These are phyloP conservation scores for Diutina mesorugosa DNA, from an alignment of 1,139 yeast species.

Conservation along the genomic window DNA sequence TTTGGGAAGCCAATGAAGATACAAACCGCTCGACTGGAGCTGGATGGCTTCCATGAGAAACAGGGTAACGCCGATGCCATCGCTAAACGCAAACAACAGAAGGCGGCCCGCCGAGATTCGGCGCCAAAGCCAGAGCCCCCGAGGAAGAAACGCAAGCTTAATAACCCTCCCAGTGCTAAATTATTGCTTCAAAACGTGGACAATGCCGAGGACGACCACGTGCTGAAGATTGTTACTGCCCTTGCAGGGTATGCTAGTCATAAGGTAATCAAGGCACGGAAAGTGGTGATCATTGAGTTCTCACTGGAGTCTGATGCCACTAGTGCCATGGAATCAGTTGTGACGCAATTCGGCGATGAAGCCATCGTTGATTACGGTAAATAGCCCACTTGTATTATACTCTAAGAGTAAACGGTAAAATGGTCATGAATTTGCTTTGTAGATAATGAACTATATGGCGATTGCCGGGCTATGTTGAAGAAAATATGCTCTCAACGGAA, in stretches of 20 bases:
- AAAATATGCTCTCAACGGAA: conserved; percentile 10
- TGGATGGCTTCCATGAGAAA: conserved; percentile 24
- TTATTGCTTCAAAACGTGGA: background rate
- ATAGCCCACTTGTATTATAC: background rate
- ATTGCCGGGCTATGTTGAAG: too few relatives aligned
- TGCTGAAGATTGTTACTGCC: background rate
- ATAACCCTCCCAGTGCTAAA: background rate
- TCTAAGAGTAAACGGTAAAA: too few relatives aligned
- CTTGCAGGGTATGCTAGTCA: background rate
- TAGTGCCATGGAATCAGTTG: background rate
- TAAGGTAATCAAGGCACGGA: background rate
- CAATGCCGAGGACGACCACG: background rate
- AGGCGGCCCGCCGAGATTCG: conserved; percentile 10
- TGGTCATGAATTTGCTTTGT: too few relatives aligned
- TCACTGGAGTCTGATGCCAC: background rate
- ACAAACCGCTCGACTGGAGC: conserved; percentile 27
- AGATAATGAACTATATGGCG: background rate
- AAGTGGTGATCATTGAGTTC: background rate
- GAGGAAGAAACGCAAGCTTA: conserved; percentile 7
- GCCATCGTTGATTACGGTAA: background rate
- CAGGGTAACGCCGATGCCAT: conserved; percentile 7
- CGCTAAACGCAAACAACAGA: conserved; percentile 7
- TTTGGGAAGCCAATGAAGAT: conserved; percentile 44
- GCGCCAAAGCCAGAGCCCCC: conserved; percentile 6
- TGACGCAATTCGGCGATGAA: background rate